phyloP scores from a whole-genome alignment of 305 asterid species.

The Fraxinus paxiana region DNA sequence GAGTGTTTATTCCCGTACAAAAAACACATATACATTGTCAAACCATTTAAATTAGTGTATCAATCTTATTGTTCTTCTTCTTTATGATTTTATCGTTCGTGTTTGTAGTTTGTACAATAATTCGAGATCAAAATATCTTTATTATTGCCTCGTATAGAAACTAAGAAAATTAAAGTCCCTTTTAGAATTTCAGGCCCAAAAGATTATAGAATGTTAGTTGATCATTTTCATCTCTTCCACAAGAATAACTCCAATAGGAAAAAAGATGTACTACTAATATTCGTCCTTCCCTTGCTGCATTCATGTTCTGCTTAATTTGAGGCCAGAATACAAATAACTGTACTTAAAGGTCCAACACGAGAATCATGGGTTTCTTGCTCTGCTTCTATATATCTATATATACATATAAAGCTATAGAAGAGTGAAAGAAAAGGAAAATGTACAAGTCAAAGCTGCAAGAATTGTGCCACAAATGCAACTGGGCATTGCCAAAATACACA shows the following conservation, averaged over 20 bases:
- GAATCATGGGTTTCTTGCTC: constrained; percentile 7
- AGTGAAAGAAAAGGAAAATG: constrained; percentile 25
- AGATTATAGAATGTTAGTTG: not conserved
- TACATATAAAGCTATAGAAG: not conserved
- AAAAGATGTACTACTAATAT: not conserved
- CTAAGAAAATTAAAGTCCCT: not conserved
- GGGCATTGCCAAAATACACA: constrained; percentile 45
- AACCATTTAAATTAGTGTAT: not conserved
- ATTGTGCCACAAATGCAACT: constrained; percentile 38
- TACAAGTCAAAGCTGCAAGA: constrained; percentile 53
- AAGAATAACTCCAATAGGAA: not conserved
- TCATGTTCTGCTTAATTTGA: not conserved
- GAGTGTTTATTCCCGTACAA: too few species aligned
- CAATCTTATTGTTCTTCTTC: not conserved
- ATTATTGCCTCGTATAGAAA: not conserved
- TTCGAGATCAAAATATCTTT: not conserved
- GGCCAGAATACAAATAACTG: not conserved
- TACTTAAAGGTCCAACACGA: constrained; percentile 6
- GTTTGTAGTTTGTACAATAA: not conserved
- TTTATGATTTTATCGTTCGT: not conserved
- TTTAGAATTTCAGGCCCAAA: not conserved
- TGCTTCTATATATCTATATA: not conserved
- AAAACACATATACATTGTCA: not conserved
- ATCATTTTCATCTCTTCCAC: not conserved
- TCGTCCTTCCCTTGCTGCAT: not conserved